Percentiles rank a stretch among this genome's conserved stretches.
phyloP scores from a whole-genome alignment of 2,329 filamentous ascomycete genomes.

The Venturia oleaginea region DNA sequence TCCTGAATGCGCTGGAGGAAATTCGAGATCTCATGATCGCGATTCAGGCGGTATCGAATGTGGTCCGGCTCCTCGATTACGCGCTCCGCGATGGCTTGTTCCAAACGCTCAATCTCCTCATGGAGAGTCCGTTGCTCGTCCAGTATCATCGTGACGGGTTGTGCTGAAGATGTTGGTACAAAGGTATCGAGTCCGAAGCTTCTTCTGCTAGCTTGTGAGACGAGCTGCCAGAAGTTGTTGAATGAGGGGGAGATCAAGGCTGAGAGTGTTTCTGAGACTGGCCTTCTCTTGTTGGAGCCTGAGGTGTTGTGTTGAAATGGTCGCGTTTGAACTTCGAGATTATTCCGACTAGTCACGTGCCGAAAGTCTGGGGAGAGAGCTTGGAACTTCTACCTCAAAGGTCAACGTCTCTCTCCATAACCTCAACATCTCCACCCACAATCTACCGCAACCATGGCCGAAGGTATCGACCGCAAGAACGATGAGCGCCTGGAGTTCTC shows the following conservation, averaged over 20 bases:
- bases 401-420: neutral
- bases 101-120: slow-evolving; percentile 91
- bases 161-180: neutral
- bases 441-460: slow-evolving; percentile 60
- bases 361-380: neutral
- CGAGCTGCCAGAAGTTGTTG: neutral
- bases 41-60: slow-evolving; percentile 80
- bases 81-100: slow-evolving; percentile 87
- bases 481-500: slow-evolving; percentile 98
- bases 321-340: neutral
- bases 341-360: neutral
- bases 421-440: neutral
- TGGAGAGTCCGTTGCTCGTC: slow-evolving; percentile 92
- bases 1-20: slow-evolving; percentile 81
- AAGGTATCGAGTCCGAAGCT: neutral
- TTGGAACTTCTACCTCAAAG: neutral
- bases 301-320: neutral
- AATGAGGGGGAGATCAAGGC: too few species aligned
- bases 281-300: neutral
- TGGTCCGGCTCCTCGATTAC: slow-evolving; percentile 71
- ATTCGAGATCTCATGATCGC: slow-evolving; percentile 84
- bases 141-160: slow-evolving; percentile 53
- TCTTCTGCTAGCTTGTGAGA: neutral
- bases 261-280: neutral
- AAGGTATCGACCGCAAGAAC: slow-evolving; percentile 82